Evolutionary conservation across 2,329 filamentous ascomycete genomes (phyloP).

Genomic region (Apiospora sp.): DNA sequence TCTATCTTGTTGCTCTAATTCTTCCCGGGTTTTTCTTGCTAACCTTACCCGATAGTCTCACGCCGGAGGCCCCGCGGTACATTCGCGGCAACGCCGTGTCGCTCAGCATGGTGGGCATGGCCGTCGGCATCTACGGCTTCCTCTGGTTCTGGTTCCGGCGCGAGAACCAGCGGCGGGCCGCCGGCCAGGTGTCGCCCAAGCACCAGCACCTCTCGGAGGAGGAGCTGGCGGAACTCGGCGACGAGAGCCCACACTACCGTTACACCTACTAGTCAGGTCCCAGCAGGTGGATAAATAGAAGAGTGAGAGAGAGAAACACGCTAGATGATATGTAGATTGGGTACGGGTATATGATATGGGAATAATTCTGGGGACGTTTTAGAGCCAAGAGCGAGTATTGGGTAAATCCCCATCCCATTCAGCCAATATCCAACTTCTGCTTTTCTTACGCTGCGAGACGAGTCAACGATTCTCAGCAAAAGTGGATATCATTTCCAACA

Average conservation of each 20-base stretch:
- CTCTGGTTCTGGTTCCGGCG: slow-evolving; percentile 62
- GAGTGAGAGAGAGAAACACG: too few species aligned
- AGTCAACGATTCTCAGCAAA: neutral
- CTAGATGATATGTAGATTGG: neutral
- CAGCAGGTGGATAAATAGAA: neutral
- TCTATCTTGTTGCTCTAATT: neutral
- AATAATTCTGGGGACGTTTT: neutral
- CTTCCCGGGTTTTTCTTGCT: neutral
- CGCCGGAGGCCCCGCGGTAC: slow-evolving; percentile 62
- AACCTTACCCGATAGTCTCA: slow-evolving; percentile 44
- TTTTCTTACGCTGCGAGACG: neutral
- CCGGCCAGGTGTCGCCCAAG: slow-evolving; percentile 47
- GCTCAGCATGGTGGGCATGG: slow-evolving; percentile 63
- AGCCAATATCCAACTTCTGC: neutral
- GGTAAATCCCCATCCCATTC: too few species aligned
- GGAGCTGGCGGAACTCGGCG: slow-evolving; percentile 58
- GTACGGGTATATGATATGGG: neutral
- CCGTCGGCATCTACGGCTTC: slow-evolving; percentile 59
- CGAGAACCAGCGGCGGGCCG: slow-evolving; percentile 55
- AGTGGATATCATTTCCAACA: neutral
- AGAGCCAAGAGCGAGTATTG: neutral
- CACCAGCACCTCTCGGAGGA: slow-evolving; percentile 53
- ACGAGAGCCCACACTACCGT: slow-evolving; percentile 58
- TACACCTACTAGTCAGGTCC: slow-evolving; percentile 48
- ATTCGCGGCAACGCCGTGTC: slow-evolving; percentile 68